Percentiles rank a stretch among this genome's conserved stretches.
These are phyloP conservation scores for Desmodesmus armatus DNA, from an alignment of 139 green algal genomes.

Conservation along the genomic window DNA sequence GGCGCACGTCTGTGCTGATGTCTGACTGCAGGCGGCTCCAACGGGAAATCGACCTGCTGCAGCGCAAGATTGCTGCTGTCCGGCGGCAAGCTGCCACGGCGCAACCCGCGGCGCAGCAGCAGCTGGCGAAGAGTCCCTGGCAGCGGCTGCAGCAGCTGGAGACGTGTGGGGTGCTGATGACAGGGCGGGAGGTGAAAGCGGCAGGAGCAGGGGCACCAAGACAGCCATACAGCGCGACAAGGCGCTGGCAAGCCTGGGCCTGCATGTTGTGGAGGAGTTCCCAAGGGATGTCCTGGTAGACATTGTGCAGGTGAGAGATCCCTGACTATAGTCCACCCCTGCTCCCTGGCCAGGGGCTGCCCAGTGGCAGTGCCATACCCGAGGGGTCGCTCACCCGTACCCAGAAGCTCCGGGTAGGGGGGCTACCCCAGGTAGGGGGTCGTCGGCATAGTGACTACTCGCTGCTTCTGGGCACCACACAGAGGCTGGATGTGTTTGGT, in stretches of 20 bases:
- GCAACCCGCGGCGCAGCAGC: constrained; percentile 11
- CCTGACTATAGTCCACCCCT: too few relatives aligned
- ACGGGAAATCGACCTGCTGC: constrained; percentile 77
- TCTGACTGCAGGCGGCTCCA: constrained; percentile 48
- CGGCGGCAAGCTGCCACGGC: constrained; percentile 25
- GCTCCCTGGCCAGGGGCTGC: too few relatives aligned
- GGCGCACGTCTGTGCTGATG: background rate
- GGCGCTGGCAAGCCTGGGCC: constrained; percentile 70
- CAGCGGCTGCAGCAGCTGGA: background rate
- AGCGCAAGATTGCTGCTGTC: constrained; percentile 60
- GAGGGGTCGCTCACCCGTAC: too few relatives aligned
- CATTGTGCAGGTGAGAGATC: constrained; percentile 72
- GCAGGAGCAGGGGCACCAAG: background rate
- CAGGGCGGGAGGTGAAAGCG: background rate
- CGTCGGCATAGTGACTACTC: too few relatives aligned
- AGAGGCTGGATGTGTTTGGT: too few relatives aligned
- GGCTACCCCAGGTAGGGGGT: too few relatives aligned
- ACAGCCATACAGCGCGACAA: constrained; percentile 70
- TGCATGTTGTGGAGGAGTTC: constrained; percentile 68
- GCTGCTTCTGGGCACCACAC: too few relatives aligned
- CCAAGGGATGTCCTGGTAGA: constrained; percentile 71
- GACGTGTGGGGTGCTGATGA: constrained; percentile 6
- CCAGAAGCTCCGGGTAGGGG: too few relatives aligned
- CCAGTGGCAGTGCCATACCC: too few relatives aligned
- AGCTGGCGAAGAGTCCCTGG: background rate